Evolutionary conservation across 495 filamentous ascomycete species (phyloP), one percentile per base, ranked within the genome.

Genomic region (Podospora anserina): DNA sequence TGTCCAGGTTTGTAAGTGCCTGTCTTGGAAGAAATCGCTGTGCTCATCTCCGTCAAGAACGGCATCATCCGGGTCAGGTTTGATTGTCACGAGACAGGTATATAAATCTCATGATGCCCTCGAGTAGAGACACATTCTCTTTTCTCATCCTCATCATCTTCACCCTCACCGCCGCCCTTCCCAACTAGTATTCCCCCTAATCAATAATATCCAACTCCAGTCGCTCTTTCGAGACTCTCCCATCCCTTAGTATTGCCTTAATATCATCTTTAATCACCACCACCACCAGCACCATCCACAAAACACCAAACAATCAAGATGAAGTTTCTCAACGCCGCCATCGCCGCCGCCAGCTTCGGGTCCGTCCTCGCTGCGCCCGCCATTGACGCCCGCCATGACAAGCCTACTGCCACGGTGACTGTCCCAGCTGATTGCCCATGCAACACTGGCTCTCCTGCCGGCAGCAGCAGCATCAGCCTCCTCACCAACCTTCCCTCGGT

Each of bases 241-340:
- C 34, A 65, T 26, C 49, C 7, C 13, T 34, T 57, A 34, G 1
- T 19, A 58, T 58, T 23, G 11, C 55, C 55, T 18, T 58, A 58
- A 58, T 58, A 20, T 26, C 23, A 26, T 19, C n/a, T n/a, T 20
- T 58, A 32, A 32, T 32, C 30, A 58, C 7, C 13, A 60, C 27
- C 56, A 44, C 44, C 23, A 26, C 0, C n/a, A 7, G 2, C 23
- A 49, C 7, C 39, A 49, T 15, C 16, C 7, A 59, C 26, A 34
- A 59, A 30, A 58, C 55, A 58, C 55, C n/a, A 58, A 26, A 58
- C 55, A 58, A 4, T 16, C 61, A 70, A 54, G 20, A 70, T 70
- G 68, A 70, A 70, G 65, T 70, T 70, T 61, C 64, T 67, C 68
- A 55, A 13, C 49, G 34, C 64, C n/a, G 64, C 53, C n/a, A 65